A percentile compares a stretch with the other conserved stretches of the same genome.
Conservation (phyloP, 495 filamentous ascomycete species). For the Lasiosphaeria miniovina region DNA sequence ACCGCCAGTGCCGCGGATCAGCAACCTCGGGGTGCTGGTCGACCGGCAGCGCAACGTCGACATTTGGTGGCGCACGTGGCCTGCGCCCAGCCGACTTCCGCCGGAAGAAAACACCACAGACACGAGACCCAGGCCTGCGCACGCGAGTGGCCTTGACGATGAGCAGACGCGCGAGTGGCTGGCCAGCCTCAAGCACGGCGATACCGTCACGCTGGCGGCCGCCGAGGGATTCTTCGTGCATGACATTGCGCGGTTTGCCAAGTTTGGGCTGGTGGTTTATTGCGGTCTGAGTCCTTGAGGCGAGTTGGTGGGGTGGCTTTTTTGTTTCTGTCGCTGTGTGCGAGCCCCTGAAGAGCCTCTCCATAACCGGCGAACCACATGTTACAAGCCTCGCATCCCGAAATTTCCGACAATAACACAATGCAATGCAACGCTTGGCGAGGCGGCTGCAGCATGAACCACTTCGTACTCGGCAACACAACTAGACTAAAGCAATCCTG, state of each 20-base stretch:
- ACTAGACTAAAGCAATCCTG: no score
- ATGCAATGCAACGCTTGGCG: no score
- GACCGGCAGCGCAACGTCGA: not conserved
- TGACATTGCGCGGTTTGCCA: not conserved
- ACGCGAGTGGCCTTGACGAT: not conserved
- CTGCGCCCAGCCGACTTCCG: not conserved
- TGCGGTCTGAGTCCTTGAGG: not conserved
- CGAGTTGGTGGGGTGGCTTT: no score
- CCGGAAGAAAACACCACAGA: not conserved
- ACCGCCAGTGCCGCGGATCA: not conserved
- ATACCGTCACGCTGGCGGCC: not conserved
- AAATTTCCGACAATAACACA: no score
- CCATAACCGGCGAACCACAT: no score
- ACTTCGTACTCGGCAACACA: no score
- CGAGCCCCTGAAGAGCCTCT: no score
- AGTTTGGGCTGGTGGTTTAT: not conserved
- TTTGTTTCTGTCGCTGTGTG: no score
- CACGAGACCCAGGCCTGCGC: not conserved
- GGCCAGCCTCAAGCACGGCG: not conserved
- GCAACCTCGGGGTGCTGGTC: not conserved
- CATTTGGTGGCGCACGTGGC: not conserved
- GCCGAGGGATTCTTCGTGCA: not conserved
- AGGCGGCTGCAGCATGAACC: no score
- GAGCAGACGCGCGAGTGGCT: not conserved
- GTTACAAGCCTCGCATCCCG: no score